Percentiles rank a stretch among this genome's conserved stretches.
Conservation (phyloP, 2,329 filamentous ascomycete species). For the Diaporthe vaccinii region DNA sequence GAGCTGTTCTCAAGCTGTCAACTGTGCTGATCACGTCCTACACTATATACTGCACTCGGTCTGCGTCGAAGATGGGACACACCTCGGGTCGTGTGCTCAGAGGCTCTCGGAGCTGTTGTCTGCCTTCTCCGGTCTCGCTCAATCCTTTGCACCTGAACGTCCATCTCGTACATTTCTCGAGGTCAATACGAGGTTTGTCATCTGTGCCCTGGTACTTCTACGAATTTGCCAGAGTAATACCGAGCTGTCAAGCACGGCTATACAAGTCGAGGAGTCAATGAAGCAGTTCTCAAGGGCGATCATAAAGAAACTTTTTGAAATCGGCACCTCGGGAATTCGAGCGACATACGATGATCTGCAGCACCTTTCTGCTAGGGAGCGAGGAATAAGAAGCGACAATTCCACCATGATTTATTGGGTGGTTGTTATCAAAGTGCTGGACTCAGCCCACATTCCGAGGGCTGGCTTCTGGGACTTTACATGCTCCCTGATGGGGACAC, state of each 20-base stretch:
- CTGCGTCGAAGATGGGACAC: constrained; percentile 52
- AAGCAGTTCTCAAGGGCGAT: constrained; percentile 56
- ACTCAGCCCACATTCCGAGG: constrained; percentile 63
- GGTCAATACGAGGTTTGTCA: constrained; percentile 53
- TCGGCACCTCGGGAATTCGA: constrained; percentile 59
- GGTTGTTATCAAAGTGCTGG: constrained; percentile 66
- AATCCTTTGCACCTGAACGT: constrained; percentile 34
- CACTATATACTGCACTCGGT: constrained; percentile 61
- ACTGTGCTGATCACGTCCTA: constrained; percentile 58
- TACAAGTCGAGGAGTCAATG: constrained; percentile 64
- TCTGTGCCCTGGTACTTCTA: constrained; percentile 56
- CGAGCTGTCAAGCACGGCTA: constrained; percentile 51
- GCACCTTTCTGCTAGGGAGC: constrained; percentile 59
- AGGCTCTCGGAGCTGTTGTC: constrained; percentile 59
- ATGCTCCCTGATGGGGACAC: constrained; percentile 57
- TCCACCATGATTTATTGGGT: constrained; percentile 69
- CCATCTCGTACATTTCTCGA: constrained; percentile 52
- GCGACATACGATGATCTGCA: constrained; percentile 64
- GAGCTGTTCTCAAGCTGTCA: constrained; percentile 35
- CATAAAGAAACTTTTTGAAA: constrained; percentile 56
- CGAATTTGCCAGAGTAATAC: constrained; percentile 57
- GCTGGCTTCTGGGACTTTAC: constrained; percentile 73
- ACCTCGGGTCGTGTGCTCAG: constrained; percentile 57
- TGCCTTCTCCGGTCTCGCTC: constrained; percentile 35
- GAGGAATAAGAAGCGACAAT: constrained; percentile 65